Evolutionary conservation across 192 early-diverging fungal genomes (phyloP), one percentile per base, ranked within the genome.

Genomic region (Backusella tuberculispora): DNA sequence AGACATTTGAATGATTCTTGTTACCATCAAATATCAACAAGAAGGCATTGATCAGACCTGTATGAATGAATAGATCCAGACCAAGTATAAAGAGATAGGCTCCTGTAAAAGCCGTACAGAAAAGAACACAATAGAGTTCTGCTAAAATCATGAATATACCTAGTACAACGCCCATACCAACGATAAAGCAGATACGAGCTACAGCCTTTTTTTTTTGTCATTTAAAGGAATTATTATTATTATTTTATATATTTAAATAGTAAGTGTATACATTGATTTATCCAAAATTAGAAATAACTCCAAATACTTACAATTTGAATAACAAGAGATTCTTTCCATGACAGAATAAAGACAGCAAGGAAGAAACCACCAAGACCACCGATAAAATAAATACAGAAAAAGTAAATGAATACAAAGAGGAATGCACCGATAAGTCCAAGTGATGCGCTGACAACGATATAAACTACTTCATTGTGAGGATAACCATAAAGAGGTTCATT

Each of bases 371-470:
- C 78, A 10, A 81, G 45, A 14, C 74, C 67, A 7, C 68, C 68
- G 26, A 96, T 78, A 26, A 93, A 81, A 67, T 91, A 89, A 29
- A 96, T 74, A 14, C 88, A 91, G 6, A 96, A 76, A 47, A 82
- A 81, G 77, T 86, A 90, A 70, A 81, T 64, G 56, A 71, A 81
- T 24, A 77, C 67, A 66, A 77, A 81, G 10, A 77, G 29, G 8
- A 81, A 63, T 5, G 80, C 72, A 63, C 80, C 80, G 4, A 81
- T 46, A 24, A 81, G 38, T 68, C 80, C 80, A 67, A 81, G 48
- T 2, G 73, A 73, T 37, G 66, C 67, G 63, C 75, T 69, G 26
- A 81, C 80, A 45, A 73, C 66, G 4, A 81, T 66, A 24, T 81
- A 81, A 13, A 81, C 72, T 3, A 77, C 63, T 17, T 71, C 69